Evolutionary conservation across 2,329 filamentous ascomycete species (phyloP).

Genomic region (Acrocalymma vagum): DNA sequence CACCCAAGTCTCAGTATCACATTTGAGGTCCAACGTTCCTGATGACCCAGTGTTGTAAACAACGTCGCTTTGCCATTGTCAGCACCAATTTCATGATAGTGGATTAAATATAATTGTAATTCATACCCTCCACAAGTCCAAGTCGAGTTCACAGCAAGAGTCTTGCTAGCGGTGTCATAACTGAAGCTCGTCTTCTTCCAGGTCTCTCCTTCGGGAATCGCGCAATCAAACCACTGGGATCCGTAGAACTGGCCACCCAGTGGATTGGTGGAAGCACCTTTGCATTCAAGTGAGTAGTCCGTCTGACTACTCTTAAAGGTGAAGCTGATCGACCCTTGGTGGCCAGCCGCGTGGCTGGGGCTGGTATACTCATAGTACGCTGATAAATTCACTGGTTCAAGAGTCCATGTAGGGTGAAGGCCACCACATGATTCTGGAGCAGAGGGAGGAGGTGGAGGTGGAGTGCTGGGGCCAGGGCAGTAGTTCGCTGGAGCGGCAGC

Average conservation of each 20-base stretch:
- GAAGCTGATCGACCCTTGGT: constrained; percentile 14
- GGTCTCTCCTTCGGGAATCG: not conserved
- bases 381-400: not conserved
- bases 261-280: constrained; percentile 7
- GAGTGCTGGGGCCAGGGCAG: not conserved
- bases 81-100: no score
- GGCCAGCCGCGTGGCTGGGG: constrained; percentile 7
- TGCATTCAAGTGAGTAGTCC: constrained; percentile 4
- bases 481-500: not conserved
- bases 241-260: constrained; percentile 10
- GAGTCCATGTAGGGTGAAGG: constrained; percentile 1
- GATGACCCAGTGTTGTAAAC: constrained; percentile 3
- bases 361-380: constrained; percentile 15
- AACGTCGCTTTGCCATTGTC: constrained; percentile 6
- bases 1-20: constrained; percentile 10
- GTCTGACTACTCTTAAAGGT: constrained; percentile 5
- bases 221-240: constrained; percentile 7
- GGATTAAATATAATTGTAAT: not conserved
- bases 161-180: constrained; percentile 4
- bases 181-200: constrained; percentile 12
- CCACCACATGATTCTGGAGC: not conserved
- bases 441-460: constrained; percentile 1
- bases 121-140: constrained; percentile 20
- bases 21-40: constrained; percentile 9
- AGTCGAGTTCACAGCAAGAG: constrained; percentile 10